Evolutionary conservation across 1,139 yeast genomes (phyloP), one percentile per base, ranked within the genome.

Genomic region (Suhomyces terraborum): DNA sequence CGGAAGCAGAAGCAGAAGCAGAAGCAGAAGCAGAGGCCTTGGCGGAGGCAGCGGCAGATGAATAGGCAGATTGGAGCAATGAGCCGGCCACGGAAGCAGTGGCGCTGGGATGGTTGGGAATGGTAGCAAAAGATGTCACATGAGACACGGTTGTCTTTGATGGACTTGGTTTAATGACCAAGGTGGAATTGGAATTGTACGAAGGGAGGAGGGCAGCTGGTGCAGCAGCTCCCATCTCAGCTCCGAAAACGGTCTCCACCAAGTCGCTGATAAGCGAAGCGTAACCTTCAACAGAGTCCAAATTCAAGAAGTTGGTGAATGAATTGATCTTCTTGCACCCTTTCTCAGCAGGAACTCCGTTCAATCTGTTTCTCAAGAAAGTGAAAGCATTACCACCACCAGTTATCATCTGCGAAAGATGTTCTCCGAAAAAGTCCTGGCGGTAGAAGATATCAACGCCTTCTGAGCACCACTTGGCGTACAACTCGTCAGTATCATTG

Each of bases 371-470:
- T 14, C 42, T 45, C n/a, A 53, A 24, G 16, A 24, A 24, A 12
- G 12, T 14, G 27, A 57, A 20, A 1, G 54, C 59, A 3, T 52
- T 53, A 3, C 53, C 52, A 6, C 49, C 31, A 5, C 60, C 59
- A 26, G 41, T 34, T 8, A 45, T 32, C 2, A 26, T 26, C 34
- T 52, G 58, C 6, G 49, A 29, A 12, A 50, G 13, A 37, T 57
- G 61, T 7, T 52, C 59, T 9, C 54, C 45, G 8, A 47, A 31
- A n/a, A 33, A 29, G 13, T 53, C 54, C 8, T 51, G 44, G 29
- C 48, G 50, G 28, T 56, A 58, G 7, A 50, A 30, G 12, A 55
- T 51, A 3, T 39, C 40, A 8, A 51, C 45, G 4, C 49, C 56
- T 40, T 43, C 45, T 1, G 33, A 45, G 33, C 59, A 54, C 47